These are phyloP conservation scores for Bipolaris sorokiniana DNA, from an alignment of 2,329 filamentous ascomycete species.

Conservation along the genomic window DNA sequence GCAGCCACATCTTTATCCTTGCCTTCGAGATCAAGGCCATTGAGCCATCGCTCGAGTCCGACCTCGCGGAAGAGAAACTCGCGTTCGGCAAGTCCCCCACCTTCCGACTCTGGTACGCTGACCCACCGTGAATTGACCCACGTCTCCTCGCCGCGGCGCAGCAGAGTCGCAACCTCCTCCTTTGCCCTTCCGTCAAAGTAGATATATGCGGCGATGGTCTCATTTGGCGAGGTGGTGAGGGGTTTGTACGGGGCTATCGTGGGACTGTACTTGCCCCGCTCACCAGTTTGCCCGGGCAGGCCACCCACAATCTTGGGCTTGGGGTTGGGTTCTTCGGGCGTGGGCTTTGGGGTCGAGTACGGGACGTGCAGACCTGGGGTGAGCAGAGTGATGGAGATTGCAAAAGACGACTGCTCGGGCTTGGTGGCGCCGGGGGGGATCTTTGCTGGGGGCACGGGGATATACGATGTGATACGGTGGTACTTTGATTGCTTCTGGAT, in stretches of 20 bases:
- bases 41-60: conserved; percentile 93
- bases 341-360: conserved; percentile 87
- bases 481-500: conserved; percentile 92
- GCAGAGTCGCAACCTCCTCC: conserved; percentile 93
- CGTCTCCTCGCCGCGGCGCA: conserved; percentile 92
- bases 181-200: conserved; percentile 97
- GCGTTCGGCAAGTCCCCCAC: conserved; percentile 90
- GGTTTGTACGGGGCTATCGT: conserved; percentile 85
- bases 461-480: conserved; percentile 94
- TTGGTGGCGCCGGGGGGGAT: conserved; percentile 70
- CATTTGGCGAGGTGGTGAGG: conserved; percentile 89
- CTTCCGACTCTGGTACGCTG: conserved; percentile 86
- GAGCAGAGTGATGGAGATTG: conserved; percentile 95
- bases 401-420: conserved; percentile 93
- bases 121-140: conserved; percentile 99
- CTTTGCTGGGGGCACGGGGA: conserved; percentile 89
- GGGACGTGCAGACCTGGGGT: conserved; percentile 88
- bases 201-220: conserved; percentile 98
- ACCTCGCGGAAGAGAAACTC: conserved; percentile 98
- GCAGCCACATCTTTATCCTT: conserved; percentile 77
- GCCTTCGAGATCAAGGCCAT: conserved; percentile 92
- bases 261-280: conserved; percentile 60
- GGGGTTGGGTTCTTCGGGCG: conserved; percentile 76
- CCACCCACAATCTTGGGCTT: conserved; percentile 81
- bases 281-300: conserved; percentile 61